Evolutionary conservation across 2,329 filamentous ascomycete species (phyloP), one percentile per base, ranked within the genome.

Genomic region (Microdochium bolleyi): DNA sequence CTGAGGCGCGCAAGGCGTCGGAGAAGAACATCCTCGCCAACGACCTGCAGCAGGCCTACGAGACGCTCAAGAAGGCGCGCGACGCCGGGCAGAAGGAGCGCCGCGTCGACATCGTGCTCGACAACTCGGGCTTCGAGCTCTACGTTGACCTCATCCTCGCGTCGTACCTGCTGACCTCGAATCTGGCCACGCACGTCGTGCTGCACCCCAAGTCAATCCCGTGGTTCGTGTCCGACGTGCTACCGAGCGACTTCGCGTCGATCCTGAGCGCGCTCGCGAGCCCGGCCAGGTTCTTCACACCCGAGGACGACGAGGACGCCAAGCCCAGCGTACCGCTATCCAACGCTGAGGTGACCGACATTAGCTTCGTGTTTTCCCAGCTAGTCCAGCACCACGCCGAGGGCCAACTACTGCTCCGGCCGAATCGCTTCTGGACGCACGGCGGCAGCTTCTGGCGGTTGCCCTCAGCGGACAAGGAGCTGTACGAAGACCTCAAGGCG

Each of bases 211-310:
- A 99, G 73, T 86, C 84, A 22, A 92, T 99, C 54, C 94, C 94
- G 1, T 99, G 94, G 94, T 99, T 97, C 66, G 94, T 99, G 49
- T 96, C 91, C 1, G 94, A 99, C 63, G 94, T 97, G 3, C 71
- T 96, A 11, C 92, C 92, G 0, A 78, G 75, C 41, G 94, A 99
- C 70, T 96, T 97, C 61, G 78, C 77, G 1, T 84, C 86, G n/a
- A 79, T 97, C 2, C 81, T 99, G 51, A 84, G 81, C 57, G 89
- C 87, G 3, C 79, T 99, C n/a, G 82, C 85, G 7, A 79, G 84
- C 60, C 89, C 94, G 1, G 83, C 86, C 60, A 62, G 71, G 11
- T 96, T 97, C 70, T 97, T 94, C 72, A 82, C 85, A 0, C 83
- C 91, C 27, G 89, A 92, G 13, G 80, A 84, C 55, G 68, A 72